Conservation (phyloP, 805 yeast genomes). For the Debaryomyces maramus region DNA sequence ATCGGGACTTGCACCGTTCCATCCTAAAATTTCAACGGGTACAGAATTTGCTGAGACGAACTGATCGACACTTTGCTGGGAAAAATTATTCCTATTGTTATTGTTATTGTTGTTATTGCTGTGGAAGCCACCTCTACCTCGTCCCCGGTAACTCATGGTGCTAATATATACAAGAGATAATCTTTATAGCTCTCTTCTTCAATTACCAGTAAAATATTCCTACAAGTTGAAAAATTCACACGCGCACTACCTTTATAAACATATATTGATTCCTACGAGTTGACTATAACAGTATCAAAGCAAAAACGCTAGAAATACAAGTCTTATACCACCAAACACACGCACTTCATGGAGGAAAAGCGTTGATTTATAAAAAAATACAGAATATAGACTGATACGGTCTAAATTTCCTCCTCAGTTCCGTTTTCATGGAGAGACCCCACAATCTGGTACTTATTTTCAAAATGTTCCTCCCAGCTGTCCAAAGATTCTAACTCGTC, state of each 20-base stretch:
- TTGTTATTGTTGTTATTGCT: constrained; percentile 16
- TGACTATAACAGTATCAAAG: no score
- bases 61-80: constrained; percentile 25
- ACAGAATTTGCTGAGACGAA: constrained; percentile 36
- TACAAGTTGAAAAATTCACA: no score
- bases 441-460: constrained; percentile 74
- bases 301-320: no score
- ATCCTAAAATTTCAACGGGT: constrained; percentile 66
- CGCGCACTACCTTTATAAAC: no score
- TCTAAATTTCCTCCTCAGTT: no score
- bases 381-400: no score
- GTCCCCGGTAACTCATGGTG: constrained; percentile 40
- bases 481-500: constrained; percentile 67
- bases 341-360: no score
- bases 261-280: no score
- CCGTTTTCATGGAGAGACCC: constrained; percentile 54
- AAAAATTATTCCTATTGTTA: constrained; percentile 12
- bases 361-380: no score
- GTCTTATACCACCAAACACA: no score
- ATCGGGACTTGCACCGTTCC: constrained; percentile 76
- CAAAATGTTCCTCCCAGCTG: constrained; percentile 85
- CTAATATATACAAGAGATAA: background rate
- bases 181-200: background rate
- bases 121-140: constrained; percentile 32
- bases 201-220: no score